A percentile compares a stretch with the other conserved stretches of the same genome.
Conservation (phyloP, 306 rosid genomes). For the Prunus dulcis region DNA sequence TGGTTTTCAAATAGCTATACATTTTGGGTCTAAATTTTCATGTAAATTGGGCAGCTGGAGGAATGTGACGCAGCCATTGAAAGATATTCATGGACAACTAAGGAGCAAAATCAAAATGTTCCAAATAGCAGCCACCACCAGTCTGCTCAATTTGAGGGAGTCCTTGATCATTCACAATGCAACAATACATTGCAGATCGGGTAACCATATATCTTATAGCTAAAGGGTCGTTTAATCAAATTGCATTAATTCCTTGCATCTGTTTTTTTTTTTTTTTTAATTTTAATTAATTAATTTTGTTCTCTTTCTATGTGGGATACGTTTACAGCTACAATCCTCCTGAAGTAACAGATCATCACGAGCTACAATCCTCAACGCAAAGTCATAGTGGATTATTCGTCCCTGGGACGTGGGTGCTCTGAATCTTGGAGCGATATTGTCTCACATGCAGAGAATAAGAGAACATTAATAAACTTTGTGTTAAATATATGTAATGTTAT, state of each 20-base stretch:
- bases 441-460: too few species aligned
- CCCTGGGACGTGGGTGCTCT: conserved; percentile 43
- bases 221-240: neutral
- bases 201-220: conserved; percentile 23
- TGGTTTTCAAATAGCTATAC: too few species aligned
- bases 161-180: conserved; percentile 38
- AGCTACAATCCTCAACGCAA: conserved; percentile 33
- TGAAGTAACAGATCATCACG: conserved; percentile 22
- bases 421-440: neutral
- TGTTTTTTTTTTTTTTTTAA: too few species aligned
- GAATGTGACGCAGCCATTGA: conserved; percentile 35
- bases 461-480: too few species aligned
- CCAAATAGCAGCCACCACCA: conserved; percentile 38
- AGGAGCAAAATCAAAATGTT: conserved; percentile 45
- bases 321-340: conserved; percentile 27
- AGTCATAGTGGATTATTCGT: conserved; percentile 29
- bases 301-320: too few species aligned
- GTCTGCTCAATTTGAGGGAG: conserved; percentile 33
- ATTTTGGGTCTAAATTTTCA: neutral
- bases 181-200: conserved; percentile 46
- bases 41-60: conserved; percentile 43
- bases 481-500: too few species aligned
- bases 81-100: conserved; percentile 37
- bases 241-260: neutral
- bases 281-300: too few species aligned